Conservation (phyloP, 306 rosid genomes). For the Cicer judaicum region DNA sequence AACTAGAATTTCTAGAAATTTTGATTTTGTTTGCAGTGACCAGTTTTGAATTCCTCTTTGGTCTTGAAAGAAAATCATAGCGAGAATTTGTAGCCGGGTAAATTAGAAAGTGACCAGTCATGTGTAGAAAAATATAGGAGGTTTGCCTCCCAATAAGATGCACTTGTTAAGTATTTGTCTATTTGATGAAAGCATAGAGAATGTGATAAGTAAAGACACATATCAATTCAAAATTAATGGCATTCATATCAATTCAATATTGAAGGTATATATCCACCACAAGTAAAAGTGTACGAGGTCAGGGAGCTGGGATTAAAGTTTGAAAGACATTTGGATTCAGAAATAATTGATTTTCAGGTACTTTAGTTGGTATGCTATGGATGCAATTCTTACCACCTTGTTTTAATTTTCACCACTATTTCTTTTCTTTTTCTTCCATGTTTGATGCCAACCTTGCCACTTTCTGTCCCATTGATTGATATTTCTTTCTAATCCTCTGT, state of each 20-base stretch:
- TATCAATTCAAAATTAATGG: not conserved
- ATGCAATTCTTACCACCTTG: no score
- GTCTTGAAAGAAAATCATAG: not conserved
- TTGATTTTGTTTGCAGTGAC: not conserved
- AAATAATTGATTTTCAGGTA: conserved; percentile 94
- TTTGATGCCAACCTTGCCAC: no score
- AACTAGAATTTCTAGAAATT: not conserved
- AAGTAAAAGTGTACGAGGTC: conserved; percentile 85
- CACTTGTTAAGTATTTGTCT: conserved; percentile 22
- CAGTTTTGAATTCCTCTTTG: conserved; percentile 12
- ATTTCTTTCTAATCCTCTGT: no score
- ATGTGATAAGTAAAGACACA: not conserved
- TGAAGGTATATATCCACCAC: conserved; percentile 96
- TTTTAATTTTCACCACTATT: no score
- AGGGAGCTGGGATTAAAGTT: conserved; percentile 85
- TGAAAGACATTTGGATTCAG: conserved; percentile 90
- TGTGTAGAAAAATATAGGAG: conserved; percentile 7
- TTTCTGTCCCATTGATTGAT: no score
- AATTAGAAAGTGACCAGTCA: not conserved
- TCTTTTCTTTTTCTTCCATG: no score
- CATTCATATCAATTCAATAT: conserved; percentile 15
- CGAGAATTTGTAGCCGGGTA: not conserved
- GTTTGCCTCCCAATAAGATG: conserved; percentile 6
- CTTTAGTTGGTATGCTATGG: not conserved
- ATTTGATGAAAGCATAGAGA: conserved; percentile 2